These are phyloP conservation scores for Penicillium sp. DNA, from an alignment of 2,329 filamentous ascomycete species.

Conservation along the genomic window DNA sequence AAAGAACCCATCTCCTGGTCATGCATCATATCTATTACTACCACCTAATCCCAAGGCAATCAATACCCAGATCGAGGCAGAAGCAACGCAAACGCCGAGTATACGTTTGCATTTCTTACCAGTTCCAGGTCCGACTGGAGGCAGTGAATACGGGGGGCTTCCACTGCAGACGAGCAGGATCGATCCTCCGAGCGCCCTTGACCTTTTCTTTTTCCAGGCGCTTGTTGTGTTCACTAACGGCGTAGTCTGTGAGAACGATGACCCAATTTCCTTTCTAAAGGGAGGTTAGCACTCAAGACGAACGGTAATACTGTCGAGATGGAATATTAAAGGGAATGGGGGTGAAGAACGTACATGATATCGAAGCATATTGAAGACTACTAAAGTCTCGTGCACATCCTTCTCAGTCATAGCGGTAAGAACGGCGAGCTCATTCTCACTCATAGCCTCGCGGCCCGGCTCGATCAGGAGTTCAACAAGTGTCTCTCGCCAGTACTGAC, in stretches of 20 bases:
- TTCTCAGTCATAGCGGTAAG: slow-evolving; percentile 92
- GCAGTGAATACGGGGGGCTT: slow-evolving; percentile 95
- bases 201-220: slow-evolving; percentile 76
- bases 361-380: slow-evolving; percentile 90
- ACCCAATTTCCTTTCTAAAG: slow-evolving; percentile 84
- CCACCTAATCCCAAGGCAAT: not conserved
- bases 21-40: not conserved
- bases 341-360: slow-evolving; percentile 64
- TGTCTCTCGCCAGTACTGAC: slow-evolving; percentile 96
- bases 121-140: slow-evolving; percentile 89
- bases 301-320: not conserved
- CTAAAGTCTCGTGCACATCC: slow-evolving; percentile 91
- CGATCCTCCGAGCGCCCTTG: slow-evolving; percentile 73
- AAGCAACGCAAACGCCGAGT: not conserved
- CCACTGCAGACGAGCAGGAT: slow-evolving; percentile 81
- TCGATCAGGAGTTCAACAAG: slow-evolving; percentile 84
- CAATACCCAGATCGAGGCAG: not conserved
- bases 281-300: slow-evolving; percentile 16
- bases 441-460: slow-evolving; percentile 64
- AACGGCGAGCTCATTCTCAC: slow-evolving; percentile 79
- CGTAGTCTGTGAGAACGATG: slow-evolving; percentile 83
- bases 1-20: not conserved
- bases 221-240: slow-evolving; percentile 68
- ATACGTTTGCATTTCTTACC: slow-evolving; percentile 54
- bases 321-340: not conserved